phyloP scores from a whole-genome alignment of 108 stramenopile species.

The Skeletonema costatum region DNA sequence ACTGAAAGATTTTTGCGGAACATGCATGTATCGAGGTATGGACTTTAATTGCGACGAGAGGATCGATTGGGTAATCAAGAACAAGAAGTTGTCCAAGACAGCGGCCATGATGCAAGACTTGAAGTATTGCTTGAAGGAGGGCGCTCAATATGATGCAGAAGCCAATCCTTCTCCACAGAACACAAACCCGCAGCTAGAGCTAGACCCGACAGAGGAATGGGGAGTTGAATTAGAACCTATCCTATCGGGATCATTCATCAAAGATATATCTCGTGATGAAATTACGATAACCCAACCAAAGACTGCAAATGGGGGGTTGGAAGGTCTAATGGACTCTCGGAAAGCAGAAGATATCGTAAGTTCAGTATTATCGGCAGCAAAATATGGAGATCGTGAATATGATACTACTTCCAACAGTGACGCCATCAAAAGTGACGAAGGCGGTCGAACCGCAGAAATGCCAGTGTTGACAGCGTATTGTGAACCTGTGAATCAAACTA shows the following conservation, averaged over 20 bases:
- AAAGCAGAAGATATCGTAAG: conserved; percentile 25
- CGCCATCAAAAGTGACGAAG: not conserved
- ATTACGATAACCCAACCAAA: not conserved
- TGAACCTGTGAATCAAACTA: conserved; percentile 49
- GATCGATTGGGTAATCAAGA: conserved; percentile 15
- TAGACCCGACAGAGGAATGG: not conserved
- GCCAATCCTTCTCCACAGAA: not conserved
- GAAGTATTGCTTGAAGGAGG: conserved; percentile 2
- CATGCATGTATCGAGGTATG: conserved; percentile 4
- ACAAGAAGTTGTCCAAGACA: not conserved
- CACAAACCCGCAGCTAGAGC: not conserved
- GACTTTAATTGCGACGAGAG: conserved; percentile 25
- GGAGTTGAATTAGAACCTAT: conserved; percentile 1
- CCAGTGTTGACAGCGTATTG: conserved; percentile 47
- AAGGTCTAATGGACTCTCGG: conserved; percentile 27
- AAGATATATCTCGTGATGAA: conserved; percentile 5
- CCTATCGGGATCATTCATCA: conserved; percentile 19
- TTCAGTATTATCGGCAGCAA: conserved; percentile 30
- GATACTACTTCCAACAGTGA: conserved; percentile 3
- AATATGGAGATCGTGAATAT: conserved; percentile 39
- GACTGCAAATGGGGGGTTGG: not conserved
- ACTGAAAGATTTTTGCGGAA: conserved; percentile 14
- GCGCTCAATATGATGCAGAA: not conserved
- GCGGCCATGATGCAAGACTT: conserved; percentile 11
- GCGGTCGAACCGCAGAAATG: conserved; percentile 26